phyloP scores from a whole-genome alignment of 179 eudicot species.

The Silene coronaria region DNA sequence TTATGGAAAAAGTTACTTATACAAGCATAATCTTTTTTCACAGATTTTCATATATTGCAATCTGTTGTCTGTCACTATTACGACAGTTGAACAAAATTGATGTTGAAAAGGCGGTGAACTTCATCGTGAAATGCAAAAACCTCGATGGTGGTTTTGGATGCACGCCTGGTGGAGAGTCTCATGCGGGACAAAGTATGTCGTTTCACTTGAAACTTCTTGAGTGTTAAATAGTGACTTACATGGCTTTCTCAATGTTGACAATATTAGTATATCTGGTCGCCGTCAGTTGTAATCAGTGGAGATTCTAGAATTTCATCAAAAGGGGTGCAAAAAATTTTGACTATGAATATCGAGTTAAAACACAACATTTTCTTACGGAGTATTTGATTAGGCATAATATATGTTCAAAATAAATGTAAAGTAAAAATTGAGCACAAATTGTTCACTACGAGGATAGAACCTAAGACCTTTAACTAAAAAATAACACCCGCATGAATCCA shows the following conservation, averaged over 20 bases:
- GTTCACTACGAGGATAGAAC: no score
- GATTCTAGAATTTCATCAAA: background rate
- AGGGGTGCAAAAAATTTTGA: background rate
- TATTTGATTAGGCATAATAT: no score
- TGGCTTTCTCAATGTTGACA: constrained; percentile 1
- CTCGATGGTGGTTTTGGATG: constrained; percentile 95
- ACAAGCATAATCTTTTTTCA: constrained; percentile 10
- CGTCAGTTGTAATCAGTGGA: background rate
- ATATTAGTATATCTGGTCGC: background rate
- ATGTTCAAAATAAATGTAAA: no score
- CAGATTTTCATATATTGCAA: constrained; percentile 87
- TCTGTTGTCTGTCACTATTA: constrained; percentile 69
- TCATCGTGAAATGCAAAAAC: constrained; percentile 86
- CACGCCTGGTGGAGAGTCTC: constrained; percentile 93
- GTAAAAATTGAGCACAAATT: no score
- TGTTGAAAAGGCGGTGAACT: constrained; percentile 80
- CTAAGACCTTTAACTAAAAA: no score
- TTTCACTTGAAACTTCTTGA: constrained; percentile 11
- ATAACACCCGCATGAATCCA: no score
- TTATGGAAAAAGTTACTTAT: constrained; percentile 7
- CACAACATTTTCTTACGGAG: background rate
- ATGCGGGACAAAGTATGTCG: constrained; percentile 82
- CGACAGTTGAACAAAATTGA: constrained; percentile 67
- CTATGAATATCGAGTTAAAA: background rate
- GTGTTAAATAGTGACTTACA: background rate